phyloP scores from a whole-genome alignment of 2,329 filamentous ascomycete genomes.

The Fusarium aywerte region DNA sequence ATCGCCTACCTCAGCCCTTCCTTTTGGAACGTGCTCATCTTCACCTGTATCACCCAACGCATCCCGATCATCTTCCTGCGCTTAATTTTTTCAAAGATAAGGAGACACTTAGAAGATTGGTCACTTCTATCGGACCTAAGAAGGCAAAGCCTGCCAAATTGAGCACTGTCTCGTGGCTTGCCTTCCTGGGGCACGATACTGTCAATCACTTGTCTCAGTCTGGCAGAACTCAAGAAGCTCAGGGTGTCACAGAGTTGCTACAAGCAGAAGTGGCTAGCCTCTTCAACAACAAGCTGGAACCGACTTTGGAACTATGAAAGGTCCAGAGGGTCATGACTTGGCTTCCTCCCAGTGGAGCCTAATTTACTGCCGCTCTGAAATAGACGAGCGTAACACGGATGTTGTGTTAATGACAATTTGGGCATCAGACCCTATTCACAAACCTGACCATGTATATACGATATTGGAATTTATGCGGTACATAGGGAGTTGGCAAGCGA shows the following conservation, averaged over 20 bases:
- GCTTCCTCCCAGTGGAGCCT: background rate
- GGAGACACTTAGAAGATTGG: slow-evolving; percentile 46
- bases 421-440: background rate
- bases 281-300: slow-evolving; percentile 41
- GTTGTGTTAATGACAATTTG: background rate
- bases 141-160: slow-evolving; percentile 47
- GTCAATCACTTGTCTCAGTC: slow-evolving; percentile 57
- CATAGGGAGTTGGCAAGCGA: slow-evolving; percentile 18
- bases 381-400: background rate
- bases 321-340: background rate
- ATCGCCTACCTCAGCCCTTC: slow-evolving; percentile 52
- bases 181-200: slow-evolving; percentile 59
- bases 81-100: slow-evolving; percentile 57
- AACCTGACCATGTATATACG: slow-evolving; percentile 17
- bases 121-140: slow-evolving; percentile 42
- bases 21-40: slow-evolving; percentile 64
- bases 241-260: slow-evolving; percentile 54
- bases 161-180: slow-evolving; percentile 51
- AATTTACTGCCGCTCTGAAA: background rate
- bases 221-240: slow-evolving; percentile 56
- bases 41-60: slow-evolving; percentile 64
- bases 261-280: slow-evolving; percentile 50
- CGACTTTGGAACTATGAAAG: slow-evolving; percentile 27
- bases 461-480: slow-evolving; percentile 22
- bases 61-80: slow-evolving; percentile 60